phyloP scores from a whole-genome alignment of 2,329 filamentous ascomycete genomes.

The Claviceps digitariae region DNA sequence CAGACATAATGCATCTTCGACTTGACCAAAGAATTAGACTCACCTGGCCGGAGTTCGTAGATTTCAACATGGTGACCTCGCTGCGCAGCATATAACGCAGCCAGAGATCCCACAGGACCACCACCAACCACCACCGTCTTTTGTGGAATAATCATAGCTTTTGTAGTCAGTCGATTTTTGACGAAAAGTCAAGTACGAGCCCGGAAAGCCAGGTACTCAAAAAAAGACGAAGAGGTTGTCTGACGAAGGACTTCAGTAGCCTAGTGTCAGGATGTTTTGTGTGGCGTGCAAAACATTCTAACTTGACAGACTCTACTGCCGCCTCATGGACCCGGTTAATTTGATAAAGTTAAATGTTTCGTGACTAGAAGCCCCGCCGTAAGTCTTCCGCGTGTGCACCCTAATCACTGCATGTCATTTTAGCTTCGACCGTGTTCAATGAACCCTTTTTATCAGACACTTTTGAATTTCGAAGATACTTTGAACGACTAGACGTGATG shows the following conservation, averaged over 20 bases:
- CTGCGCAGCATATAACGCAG: conserved; percentile 81
- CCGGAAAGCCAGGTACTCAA: not conserved
- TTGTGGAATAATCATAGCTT: conserved; percentile 17
- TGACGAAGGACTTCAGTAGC: not conserved
- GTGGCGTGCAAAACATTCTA: not conserved
- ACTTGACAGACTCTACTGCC: not conserved
- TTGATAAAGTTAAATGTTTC: not conserved
- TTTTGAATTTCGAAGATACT: too few relatives aligned
- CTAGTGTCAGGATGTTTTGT: not conserved
- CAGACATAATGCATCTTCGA: not conserved
- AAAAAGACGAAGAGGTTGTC: too few relatives aligned
- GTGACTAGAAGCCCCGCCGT: too few relatives aligned
- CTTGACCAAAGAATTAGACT: conserved; percentile 17
- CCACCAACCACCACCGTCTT: conserved; percentile 81
- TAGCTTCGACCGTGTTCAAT: too few relatives aligned
- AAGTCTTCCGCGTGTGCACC: too few relatives aligned
- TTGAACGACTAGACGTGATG: too few relatives aligned
- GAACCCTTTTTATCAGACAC: too few relatives aligned
- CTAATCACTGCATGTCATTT: too few relatives aligned
- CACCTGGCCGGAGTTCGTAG: conserved; percentile 87
- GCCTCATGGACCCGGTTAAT: not conserved
- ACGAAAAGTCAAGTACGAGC: not conserved
- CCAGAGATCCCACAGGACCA: conserved; percentile 83
- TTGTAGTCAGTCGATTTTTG: not conserved
- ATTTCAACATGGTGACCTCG: conserved; percentile 83